A percentile compares a stretch with the other conserved stretches of the same genome.
These are phyloP conservation scores for Mycosphaerella sp. DNA, from an alignment of 2,329 filamentous ascomycete genomes.

Conservation along the genomic window DNA sequence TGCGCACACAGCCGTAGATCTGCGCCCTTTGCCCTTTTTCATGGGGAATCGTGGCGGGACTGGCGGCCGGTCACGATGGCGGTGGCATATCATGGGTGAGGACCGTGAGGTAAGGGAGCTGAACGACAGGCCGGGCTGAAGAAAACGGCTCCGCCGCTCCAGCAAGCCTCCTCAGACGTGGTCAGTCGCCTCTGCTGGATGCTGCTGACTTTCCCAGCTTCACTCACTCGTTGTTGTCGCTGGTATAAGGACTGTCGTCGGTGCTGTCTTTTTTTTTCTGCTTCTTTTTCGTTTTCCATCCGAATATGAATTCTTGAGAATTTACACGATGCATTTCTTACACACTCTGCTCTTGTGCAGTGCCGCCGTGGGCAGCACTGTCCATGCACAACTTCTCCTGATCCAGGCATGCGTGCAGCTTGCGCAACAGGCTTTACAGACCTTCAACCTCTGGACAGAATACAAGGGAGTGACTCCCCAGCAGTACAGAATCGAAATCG, in stretches of 20 bases:
- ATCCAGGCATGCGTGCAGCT: slow-evolving; percentile 3
- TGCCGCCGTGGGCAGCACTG: slow-evolving; percentile 15
- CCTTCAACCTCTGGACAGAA: slow-evolving; percentile 2
- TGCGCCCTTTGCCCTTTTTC: no score
- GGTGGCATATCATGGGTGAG: neutral
- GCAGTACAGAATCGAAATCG: neutral
- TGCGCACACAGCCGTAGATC: no score
- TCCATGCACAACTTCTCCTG: slow-evolving; percentile 13
- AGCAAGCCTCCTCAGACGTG: neutral
- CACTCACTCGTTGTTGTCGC: neutral
- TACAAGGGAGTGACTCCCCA: slow-evolving; percentile 2
- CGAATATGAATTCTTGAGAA: no score
- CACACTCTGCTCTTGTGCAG: slow-evolving; percentile 11
- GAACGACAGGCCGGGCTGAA: slow-evolving; percentile 1
- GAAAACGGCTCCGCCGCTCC: neutral
- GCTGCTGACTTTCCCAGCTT: slow-evolving; percentile 2
- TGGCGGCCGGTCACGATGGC: no score
- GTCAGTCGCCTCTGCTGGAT: slow-evolving; percentile 5
- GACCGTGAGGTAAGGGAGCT: no score
- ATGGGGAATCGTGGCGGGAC: no score
- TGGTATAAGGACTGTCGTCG: slow-evolving; percentile 4
- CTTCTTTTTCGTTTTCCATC: neutral
- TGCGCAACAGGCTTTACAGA: slow-evolving; percentile 2
- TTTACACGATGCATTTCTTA: slow-evolving; percentile 15
- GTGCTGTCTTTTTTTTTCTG: neutral